phyloP scores from a whole-genome alignment of 371 early-diverging fungal genomes.

The Syncephalastrum racemosum region DNA sequence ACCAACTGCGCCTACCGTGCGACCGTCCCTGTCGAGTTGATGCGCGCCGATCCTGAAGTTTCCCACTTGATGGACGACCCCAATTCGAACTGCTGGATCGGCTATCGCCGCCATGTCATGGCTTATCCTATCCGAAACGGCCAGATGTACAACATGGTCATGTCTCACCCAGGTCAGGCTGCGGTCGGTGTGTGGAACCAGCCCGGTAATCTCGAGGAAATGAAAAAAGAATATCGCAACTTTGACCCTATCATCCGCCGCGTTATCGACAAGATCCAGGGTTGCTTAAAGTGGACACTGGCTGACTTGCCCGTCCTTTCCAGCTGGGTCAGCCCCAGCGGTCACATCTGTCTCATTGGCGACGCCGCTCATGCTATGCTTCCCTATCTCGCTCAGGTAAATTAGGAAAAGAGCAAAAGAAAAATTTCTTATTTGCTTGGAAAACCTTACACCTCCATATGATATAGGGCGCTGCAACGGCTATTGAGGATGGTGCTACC shows the following conservation, averaged over 20 bases:
- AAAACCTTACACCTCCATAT: neutral
- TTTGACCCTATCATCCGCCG: slow-evolving; percentile 27
- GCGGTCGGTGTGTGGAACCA: slow-evolving; percentile 27
- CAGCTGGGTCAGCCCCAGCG: slow-evolving; percentile 28
- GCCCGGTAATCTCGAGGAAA: slow-evolving; percentile 26
- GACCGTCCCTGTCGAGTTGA: slow-evolving; percentile 22
- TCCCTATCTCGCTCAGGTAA: slow-evolving; percentile 26
- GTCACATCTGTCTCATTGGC: slow-evolving; percentile 20
- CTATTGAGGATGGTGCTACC: slow-evolving; percentile 31
- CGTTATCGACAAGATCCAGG: slow-evolving; percentile 19
- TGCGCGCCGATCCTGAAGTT: slow-evolving; percentile 26
- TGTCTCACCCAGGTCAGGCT: slow-evolving; percentile 27
- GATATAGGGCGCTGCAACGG: slow-evolving; percentile 23
- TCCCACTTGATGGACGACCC: slow-evolving; percentile 27
- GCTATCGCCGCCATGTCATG: slow-evolving; percentile 27
- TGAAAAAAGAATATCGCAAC: slow-evolving; percentile 23
- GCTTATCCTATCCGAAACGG: slow-evolving; percentile 31
- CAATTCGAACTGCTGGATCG: slow-evolving; percentile 35
- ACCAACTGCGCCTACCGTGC: slow-evolving; percentile 36
- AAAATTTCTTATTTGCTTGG: neutral
- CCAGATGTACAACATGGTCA: slow-evolving; percentile 28
- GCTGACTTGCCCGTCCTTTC: slow-evolving; percentile 27
- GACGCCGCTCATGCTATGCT: slow-evolving; percentile 37
- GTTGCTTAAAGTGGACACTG: slow-evolving; percentile 29
- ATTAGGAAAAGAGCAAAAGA: too few species aligned